These are phyloP conservation scores for Ophiocordyceps sinensis DNA, from an alignment of 2,329 filamentous ascomycete species.

Conservation along the genomic window DNA sequence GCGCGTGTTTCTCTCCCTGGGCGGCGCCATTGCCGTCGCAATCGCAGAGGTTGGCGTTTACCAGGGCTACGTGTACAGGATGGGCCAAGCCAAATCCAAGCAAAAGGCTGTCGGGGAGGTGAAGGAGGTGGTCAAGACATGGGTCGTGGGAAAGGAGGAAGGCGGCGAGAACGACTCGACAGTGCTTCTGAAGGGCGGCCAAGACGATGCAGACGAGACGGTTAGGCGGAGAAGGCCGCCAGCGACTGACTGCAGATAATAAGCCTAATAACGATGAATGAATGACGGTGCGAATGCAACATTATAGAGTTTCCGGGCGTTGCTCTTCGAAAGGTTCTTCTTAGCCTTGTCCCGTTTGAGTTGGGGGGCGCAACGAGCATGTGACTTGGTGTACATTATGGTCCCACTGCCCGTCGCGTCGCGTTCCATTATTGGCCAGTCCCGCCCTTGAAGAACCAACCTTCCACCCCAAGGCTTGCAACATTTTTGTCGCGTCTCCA, in stretches of 20 bases:
- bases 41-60: slow-evolving; percentile 69
- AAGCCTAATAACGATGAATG: too few relatives aligned
- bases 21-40: slow-evolving; percentile 53
- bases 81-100: slow-evolving; percentile 51
- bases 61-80: slow-evolving; percentile 56
- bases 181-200: neutral
- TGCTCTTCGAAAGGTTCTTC: too few relatives aligned
- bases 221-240: slow-evolving; percentile 13
- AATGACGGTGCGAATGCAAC: neutral
- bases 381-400: slow-evolving; percentile 6
- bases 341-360: too few relatives aligned
- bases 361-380: too few relatives aligned
- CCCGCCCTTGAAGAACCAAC: too few relatives aligned
- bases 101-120: slow-evolving; percentile 47
- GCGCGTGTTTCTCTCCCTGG: slow-evolving; percentile 56
- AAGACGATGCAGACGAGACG: neutral
- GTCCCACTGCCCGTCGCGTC: slow-evolving; percentile 5
- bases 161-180: slow-evolving; percentile 6
- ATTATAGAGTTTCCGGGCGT: too few relatives aligned
- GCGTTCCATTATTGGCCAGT: neutral
- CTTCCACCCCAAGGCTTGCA: too few relatives aligned
- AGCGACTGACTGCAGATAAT: slow-evolving; percentile 1
- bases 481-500: too few relatives aligned
- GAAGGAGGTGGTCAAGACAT: slow-evolving; percentile 57
- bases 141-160: slow-evolving; percentile 41